Base-by-base conservation (phyloP, 495 filamentous ascomycete genomes). In the Xylaria palmicola region DNA sequence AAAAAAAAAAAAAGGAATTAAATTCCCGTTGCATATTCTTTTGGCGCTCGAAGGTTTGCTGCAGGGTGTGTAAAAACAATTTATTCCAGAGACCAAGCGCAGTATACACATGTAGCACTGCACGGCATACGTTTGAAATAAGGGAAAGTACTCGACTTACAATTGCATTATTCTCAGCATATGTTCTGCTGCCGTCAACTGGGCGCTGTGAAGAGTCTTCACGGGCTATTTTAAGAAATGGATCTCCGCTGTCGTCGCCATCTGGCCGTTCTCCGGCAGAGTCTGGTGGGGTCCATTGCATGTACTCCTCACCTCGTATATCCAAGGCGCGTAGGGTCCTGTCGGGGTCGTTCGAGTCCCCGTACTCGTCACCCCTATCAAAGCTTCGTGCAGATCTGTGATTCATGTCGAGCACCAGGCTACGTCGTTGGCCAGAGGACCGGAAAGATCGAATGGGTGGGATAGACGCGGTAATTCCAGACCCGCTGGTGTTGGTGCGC, bases 161-260 rank as follows among this genome's bases (percentile, higher is more conserved):
- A 29, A 76, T 65, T 29, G 69, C 65, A 52, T 69, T 74, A 19
- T 68, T 77, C 8, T 75, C 73, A 8, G 62, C 60, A 60, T 68
- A 68, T 22, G 45, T 62, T 29, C 62, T 65, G 27, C 69, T 62
- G 5, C 67, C 59, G 24, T 74, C 72, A 32, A 59, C 59, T 19
- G 56, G 60, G 44, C 73, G 77, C n/a, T 68, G 74, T 29, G 68
- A 62, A 37, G 74, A 58, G 40, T 81, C 78, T 60, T 85, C 81
- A 32, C 74, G 67, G 19, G 82, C 82, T 48, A 83, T 80, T 32
- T 70, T 76, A 45, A 85, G 75, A 59, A 85, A 85, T 26, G 84
- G 64, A 68, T 85, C 82, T 49, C 77, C 79, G 10, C 66, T 79
- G 47, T 79, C 78, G 43, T 80, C 80, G 32, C 71, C 76, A 62